Evolutionary conservation across 768 basidiomycete species (phyloP).

Genomic region (Tylopilus sp.): DNA sequence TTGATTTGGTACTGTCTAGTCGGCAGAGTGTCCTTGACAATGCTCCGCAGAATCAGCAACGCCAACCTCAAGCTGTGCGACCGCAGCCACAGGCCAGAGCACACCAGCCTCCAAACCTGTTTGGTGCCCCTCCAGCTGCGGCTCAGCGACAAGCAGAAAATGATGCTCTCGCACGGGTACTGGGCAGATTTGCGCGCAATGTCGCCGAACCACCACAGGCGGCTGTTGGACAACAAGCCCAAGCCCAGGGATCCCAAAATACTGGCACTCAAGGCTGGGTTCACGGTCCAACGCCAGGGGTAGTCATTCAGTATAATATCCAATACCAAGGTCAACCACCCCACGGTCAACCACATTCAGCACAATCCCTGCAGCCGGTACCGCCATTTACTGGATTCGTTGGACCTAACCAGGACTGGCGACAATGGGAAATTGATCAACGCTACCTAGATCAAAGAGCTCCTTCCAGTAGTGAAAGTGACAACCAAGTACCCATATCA

Average conservation of each 20-base stretch:
- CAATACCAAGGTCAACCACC: constrained; percentile 48
- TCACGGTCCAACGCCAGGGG: constrained; percentile 38
- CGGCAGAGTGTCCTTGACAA: constrained; percentile 75
- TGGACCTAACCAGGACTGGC: constrained; percentile 64
- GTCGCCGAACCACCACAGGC: constrained; percentile 41
- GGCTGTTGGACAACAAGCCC: constrained; percentile 29
- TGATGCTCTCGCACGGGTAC: constrained; percentile 33
- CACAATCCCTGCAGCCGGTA: constrained; percentile 35
- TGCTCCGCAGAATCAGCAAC: constrained; percentile 31
- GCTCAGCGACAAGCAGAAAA: constrained; percentile 39
- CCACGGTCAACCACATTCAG: constrained; percentile 29
- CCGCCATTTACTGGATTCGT: constrained; percentile 61
- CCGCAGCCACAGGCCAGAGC: constrained; percentile 28
- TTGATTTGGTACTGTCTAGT: constrained; percentile 34
- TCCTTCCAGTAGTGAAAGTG: constrained; percentile 1
- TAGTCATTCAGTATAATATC: constrained; percentile 63
- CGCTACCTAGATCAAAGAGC: constrained; percentile 26
- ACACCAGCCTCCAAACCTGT: constrained; percentile 31
- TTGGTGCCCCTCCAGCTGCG: constrained; percentile 25
- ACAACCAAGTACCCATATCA: constrained; percentile 1
- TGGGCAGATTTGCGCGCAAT: constrained; percentile 54
- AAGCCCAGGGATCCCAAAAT: constrained; percentile 31
- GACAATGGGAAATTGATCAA: constrained; percentile 51
- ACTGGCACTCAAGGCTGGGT: constrained; percentile 35
- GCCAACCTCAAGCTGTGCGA: constrained; percentile 24